phyloP scores from a whole-genome alignment of 2,329 filamentous ascomycete species.

The Huntiella bhutanensis region DNA sequence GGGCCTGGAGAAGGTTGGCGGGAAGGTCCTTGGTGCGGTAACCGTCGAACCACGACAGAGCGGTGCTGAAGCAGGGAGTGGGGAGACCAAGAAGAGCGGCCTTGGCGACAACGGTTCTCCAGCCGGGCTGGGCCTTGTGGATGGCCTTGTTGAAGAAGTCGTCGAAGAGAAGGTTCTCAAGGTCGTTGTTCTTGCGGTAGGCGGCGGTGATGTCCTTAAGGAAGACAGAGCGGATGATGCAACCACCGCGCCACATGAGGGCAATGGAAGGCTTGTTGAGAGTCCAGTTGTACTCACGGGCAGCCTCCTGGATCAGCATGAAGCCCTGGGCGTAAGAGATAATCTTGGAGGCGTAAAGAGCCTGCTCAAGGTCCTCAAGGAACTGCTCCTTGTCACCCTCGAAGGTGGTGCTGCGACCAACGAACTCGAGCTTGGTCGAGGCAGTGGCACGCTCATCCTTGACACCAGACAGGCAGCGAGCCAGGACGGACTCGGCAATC shows the following conservation, averaged over 20 bases:
- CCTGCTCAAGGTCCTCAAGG: constrained; percentile 95
- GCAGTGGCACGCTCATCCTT: constrained; percentile 84
- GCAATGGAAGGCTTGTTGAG: constrained; percentile 99
- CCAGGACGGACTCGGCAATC: constrained; percentile 91
- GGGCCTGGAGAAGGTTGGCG: constrained; percentile 94
- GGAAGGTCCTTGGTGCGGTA: constrained; percentile 95
- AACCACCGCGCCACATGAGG: constrained; percentile 99
- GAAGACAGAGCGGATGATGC: constrained; percentile 99
- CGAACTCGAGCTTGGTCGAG: constrained; percentile 52
- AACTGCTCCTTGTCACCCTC: constrained; percentile 82
- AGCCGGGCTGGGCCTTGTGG: constrained; percentile 82
- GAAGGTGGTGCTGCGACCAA: constrained; percentile 58
- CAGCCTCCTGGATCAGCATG: constrained; percentile 98
- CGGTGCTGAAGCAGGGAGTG: constrained; percentile 89
- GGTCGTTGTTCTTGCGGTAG: constrained; percentile 82
- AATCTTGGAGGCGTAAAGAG: constrained; percentile 98
- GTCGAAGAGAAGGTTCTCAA: constrained; percentile 96
- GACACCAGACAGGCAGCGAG: constrained; percentile 81
- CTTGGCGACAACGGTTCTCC: constrained; percentile 83
- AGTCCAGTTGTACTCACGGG: constrained; percentile 93
- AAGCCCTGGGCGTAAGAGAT: constrained; percentile 99
- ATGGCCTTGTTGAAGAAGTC: constrained; percentile 99
- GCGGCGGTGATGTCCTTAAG: constrained; percentile 97
- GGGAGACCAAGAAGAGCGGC: constrained; percentile 87
- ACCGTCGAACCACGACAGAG: constrained; percentile 95